Base-by-base conservation (phyloP, 2,329 filamentous ascomycete genomes). In the Nemania abortiva region DNA sequence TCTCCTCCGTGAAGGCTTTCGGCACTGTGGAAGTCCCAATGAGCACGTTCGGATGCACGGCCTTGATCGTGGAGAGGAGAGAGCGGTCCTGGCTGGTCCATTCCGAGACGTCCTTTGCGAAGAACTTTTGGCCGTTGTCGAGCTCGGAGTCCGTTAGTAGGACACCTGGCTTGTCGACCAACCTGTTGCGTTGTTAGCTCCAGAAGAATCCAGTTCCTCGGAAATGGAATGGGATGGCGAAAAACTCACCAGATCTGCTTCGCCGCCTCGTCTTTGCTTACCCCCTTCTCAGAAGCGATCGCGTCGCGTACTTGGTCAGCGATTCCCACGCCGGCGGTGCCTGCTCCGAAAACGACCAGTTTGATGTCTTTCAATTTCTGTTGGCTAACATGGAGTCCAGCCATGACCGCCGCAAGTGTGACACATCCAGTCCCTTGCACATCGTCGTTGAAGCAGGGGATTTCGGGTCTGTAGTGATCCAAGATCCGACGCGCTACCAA, bases 361-460 rank as follows among this genome's bases (percentile, higher is more conserved):
- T 90, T 87, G 15, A 92, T 80, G 67, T 97, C 92, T 9, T 84
- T 81, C 49, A 97, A 83, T 61, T 90, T 88, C 62, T 90, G 82
- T 2, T 89, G 85, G 69, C 86, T 89, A 7, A 95, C 89, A 68
- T 92, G 88, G 7, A 95, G 83, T 0, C 88, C 94, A 0, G 93
- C 89, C 83, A 93, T 89, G 70, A 97, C 90, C 0, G 92, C 94
- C 0, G 94, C 94, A 0, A 97, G 86, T 0, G 94, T 95, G 0
- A 97, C 93, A 68, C 92, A 95, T 0, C 94, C 94, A 0, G 94
- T 97, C 1, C 94, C 94, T 79, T 97, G 94, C 0, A 97, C 90
- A 78, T 97, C 94, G 67, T 97, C 94, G 75, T 97, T 97, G 84
- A 97, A 97, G 79, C 93, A 97, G 0, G 94, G 86, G 7, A 95